Base-by-base conservation (phyloP, 2,329 filamentous ascomycete species). In the Trichoderma gracile region DNA sequence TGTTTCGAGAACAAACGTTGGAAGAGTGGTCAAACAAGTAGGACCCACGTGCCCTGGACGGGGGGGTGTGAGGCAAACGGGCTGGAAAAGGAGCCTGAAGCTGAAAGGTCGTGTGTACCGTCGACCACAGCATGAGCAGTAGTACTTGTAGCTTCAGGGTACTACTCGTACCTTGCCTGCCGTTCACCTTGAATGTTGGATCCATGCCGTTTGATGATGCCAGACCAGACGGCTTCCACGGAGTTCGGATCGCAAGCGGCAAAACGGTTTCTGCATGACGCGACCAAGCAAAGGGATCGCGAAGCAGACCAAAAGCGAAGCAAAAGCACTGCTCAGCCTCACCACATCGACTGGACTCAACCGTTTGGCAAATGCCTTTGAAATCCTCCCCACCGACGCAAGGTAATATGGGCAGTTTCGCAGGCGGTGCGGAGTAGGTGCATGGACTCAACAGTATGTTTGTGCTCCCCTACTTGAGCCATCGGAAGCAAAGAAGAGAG, bases 1-100 rank as follows among this genome's bases (percentile, higher is more conserved):
- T 27, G 33, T 61, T 61, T 61, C 58, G 46, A 61, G 58, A 61
- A 61, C 17, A 61, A 61, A 61, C 43, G 25, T n/a, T 33, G 30
- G 40, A 43, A 45, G 21, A n/a, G 25, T 14, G 43, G 21, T 21
- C 19, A 19, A 43, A 30, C 8, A 25, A 27, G n/a, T 12, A 25
- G 23, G 50, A 33, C 57, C 45, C 57, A 60, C 57, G 57, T 42
- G 57, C 57, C 57, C 27, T 50, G 21, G 12, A 10, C 27, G n/a
- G n/a, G 19, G 9, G 25, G 40, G 33, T 38, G 33, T 38, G 52
- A 21, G 52, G 38, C 19, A 27, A 43, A 43, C 19, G 23, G 19
- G 38, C 46, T 27, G 45, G n/a, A 42, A 52, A 53, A 45, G 23
- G 33, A 59, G 30, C 30, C 40, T n/a, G 33, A 17, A 52, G 46